Conservation (phyloP, 768 basidiomycete species). For the Mycena venus region DNA sequence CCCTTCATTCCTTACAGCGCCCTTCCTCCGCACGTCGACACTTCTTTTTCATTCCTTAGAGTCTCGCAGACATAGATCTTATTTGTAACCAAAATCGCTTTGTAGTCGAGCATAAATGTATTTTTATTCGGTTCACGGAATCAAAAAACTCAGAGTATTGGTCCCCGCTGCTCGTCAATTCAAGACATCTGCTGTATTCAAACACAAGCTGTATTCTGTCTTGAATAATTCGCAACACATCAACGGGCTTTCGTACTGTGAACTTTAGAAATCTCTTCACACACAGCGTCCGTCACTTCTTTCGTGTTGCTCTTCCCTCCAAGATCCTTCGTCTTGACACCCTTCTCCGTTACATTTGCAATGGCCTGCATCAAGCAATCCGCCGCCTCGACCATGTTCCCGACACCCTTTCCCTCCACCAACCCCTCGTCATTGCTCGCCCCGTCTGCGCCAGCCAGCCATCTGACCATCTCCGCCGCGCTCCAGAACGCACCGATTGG, state of each 20-base stretch:
- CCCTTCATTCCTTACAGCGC: too few relatives aligned
- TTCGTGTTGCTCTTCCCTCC: constrained; percentile 71
- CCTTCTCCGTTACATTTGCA: constrained; percentile 49
- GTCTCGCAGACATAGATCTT: too few relatives aligned
- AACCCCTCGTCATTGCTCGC: constrained; percentile 25
- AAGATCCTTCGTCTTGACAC: constrained; percentile 73
- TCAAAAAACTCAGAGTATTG: too few relatives aligned
- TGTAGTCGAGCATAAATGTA: too few relatives aligned
- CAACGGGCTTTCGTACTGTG: background rate
- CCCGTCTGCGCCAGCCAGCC: constrained; percentile 41
- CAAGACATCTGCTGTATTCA: too few relatives aligned
- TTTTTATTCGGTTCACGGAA: too few relatives aligned
- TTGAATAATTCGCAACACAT: background rate
- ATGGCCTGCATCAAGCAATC: constrained; percentile 56
- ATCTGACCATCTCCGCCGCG: constrained; percentile 65
- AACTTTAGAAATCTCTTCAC: constrained; percentile 67
- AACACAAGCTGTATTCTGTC: background rate
- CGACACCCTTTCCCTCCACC: constrained; percentile 56
- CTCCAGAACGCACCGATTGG: constrained; percentile 70
- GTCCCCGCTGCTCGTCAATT: too few relatives aligned
- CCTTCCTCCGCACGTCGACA: too few relatives aligned
- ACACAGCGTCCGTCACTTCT: constrained; percentile 77
- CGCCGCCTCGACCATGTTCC: constrained; percentile 50
- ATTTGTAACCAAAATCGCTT: too few relatives aligned
- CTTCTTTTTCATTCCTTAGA: too few relatives aligned